Conservation (phyloP, 345 rosid genomes). For the Populus nigra region DNA sequence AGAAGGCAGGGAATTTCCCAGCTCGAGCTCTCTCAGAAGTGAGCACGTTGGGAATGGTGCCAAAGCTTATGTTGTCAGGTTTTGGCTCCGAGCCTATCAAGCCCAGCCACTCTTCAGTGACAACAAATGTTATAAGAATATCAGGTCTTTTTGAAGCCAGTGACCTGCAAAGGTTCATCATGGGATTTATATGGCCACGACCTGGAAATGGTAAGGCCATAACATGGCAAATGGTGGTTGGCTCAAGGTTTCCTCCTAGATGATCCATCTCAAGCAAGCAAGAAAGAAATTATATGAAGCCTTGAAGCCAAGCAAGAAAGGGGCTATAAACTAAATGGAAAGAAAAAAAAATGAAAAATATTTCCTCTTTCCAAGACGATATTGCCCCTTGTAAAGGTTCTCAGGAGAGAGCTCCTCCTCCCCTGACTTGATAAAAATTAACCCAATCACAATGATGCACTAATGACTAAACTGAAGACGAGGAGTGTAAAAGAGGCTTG, state of each 20-base stretch:
- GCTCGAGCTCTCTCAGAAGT: not conserved
- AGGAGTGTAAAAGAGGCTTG: too few relatives aligned
- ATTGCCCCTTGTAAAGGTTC: too few relatives aligned
- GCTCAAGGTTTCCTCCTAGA: not conserved
- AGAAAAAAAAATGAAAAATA: too few relatives aligned
- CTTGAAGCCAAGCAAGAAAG: too few relatives aligned
- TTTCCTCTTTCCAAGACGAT: too few relatives aligned
- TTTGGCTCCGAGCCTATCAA: conserved; percentile 11
- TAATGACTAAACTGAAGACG: too few relatives aligned
- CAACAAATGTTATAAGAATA: conserved; percentile 15
- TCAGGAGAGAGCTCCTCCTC: too few relatives aligned
- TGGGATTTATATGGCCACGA: conserved; percentile 25
- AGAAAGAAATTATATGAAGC: too few relatives aligned
- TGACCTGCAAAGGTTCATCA: conserved; percentile 21
- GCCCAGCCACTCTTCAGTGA: conserved; percentile 23
- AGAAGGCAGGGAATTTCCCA: not conserved
- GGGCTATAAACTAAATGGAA: too few relatives aligned
- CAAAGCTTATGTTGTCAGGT: not conserved
- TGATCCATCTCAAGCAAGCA: not conserved
- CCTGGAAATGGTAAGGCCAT: conserved; percentile 21
- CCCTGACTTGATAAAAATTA: too few relatives aligned
- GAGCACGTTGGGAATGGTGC: conserved; percentile 11
- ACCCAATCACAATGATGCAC: too few relatives aligned
- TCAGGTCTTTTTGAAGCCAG: conserved; percentile 5
- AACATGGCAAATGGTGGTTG: conserved; percentile 4